Conservation (phyloP, 2,329 filamentous ascomycete genomes). For the Gyromitra esculenta region DNA sequence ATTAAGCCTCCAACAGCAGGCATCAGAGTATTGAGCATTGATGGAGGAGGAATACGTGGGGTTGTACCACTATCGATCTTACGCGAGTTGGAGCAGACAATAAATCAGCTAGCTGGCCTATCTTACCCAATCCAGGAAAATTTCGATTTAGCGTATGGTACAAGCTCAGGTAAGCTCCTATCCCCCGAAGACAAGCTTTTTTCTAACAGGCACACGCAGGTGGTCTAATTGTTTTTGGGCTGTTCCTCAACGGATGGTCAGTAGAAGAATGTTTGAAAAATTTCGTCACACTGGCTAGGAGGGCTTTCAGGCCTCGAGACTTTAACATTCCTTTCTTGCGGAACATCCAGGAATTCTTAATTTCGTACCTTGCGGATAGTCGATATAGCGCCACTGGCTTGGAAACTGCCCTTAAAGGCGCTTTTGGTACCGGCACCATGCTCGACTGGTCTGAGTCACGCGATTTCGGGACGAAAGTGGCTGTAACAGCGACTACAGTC, state of each 20-base stretch:
- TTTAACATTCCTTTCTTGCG: slow-evolving; percentile 2
- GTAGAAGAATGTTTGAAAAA: slow-evolving; percentile 21
- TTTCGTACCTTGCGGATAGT: slow-evolving; percentile 25
- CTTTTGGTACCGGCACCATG: slow-evolving; percentile 4
- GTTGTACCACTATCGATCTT: slow-evolving; percentile 28
- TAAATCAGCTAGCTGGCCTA: slow-evolving; percentile 14
- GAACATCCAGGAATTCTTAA: neutral
- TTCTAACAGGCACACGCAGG: neutral
- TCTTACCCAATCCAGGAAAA: slow-evolving; percentile 19
- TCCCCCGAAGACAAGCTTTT: no score
- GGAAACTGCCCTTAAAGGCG: slow-evolving; percentile 1
- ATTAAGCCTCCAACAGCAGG: slow-evolving; percentile 45
- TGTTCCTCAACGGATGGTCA: slow-evolving; percentile 35
- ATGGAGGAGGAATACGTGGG: slow-evolving; percentile 35
- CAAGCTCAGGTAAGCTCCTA: slow-evolving; percentile 11
- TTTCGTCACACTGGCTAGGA: slow-evolving; percentile 23
- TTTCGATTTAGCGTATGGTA: slow-evolving; percentile 33
- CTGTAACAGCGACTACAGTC: slow-evolving; percentile 28
- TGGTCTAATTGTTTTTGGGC: slow-evolving; percentile 27
- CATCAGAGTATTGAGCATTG: slow-evolving; percentile 29
- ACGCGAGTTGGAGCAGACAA: slow-evolving; percentile 15
- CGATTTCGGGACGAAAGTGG: slow-evolving; percentile 22
- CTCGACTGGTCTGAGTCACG: neutral
- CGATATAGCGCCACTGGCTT: slow-evolving; percentile 9
- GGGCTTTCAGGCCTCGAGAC: slow-evolving; percentile 23